Evolutionary conservation across 2,329 filamentous ascomycete genomes (phyloP).

Genomic region (Cytospora piceicola): DNA sequence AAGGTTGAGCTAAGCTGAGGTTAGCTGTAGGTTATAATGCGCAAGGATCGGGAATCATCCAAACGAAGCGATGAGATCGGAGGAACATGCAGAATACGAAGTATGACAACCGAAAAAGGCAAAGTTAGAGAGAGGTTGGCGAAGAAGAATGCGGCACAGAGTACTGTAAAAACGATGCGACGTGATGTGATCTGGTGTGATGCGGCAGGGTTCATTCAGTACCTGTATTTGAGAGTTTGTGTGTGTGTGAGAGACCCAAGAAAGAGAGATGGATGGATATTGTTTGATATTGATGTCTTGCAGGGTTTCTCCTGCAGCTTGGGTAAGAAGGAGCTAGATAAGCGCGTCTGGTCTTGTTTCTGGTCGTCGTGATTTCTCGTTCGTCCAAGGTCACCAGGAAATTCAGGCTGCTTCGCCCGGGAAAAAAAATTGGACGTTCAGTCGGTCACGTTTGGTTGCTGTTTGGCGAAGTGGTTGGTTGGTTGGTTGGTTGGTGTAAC

Average conservation of each 20-base stretch:
- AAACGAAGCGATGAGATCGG: not conserved
- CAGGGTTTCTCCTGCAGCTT: not conserved
- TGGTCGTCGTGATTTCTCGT: not conserved
- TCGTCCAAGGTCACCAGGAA: not conserved
- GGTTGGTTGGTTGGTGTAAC: not conserved
- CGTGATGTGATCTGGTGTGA: not conserved
- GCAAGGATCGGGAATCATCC: not conserved
- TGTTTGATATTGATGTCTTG: too few relatives aligned
- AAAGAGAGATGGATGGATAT: not conserved
- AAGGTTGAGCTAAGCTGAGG: not conserved
- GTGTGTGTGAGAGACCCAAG: not conserved
- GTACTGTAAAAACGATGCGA: not conserved
- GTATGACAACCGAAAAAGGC: constrained; percentile 18
- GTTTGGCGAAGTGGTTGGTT: not conserved
- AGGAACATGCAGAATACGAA: constrained; percentile 14
- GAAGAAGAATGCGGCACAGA: not conserved
- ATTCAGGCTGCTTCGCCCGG: not conserved
- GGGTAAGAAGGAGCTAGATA: constrained; percentile 3
- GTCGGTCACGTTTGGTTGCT: not conserved
- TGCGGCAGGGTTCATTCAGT: not conserved
- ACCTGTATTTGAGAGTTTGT: not conserved
- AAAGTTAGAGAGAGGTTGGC: constrained; percentile 17
- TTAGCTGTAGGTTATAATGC: not conserved
- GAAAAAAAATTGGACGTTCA: not conserved
- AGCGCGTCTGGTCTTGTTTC: not conserved